Base-by-base conservation (phyloP, 306 rosid species). In the Vigna nakashimae region DNA sequence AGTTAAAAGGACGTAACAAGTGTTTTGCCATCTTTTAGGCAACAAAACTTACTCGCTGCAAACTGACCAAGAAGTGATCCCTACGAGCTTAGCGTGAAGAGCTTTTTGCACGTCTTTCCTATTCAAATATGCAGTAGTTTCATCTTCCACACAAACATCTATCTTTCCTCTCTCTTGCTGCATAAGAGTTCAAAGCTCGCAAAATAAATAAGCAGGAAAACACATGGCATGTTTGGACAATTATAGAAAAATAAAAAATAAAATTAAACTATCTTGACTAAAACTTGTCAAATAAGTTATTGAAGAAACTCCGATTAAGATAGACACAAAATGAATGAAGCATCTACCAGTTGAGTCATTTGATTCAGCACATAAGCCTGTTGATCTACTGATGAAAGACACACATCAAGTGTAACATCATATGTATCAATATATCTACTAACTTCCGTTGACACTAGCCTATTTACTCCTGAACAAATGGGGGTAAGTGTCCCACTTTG, bases 111-210 rank as follows among this genome's bases (percentile, higher is more conserved):
- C 96, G 7, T 86, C 91, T 83, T 86, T 82, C 68, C 88, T 80
- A 81, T 92, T 93, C 77, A 93, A 79, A 65, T 93, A 93, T 5
- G 59, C 34, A 9, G 40, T 11, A 10, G 86, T 84, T 78, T 89
- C 84, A 71, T 93, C 94, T 46, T 85, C 92, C 52, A 88, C 86
- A 78, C 96, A 92, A 18, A 89, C 94, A 82, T 90, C 96, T 82
- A 89, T 45, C 28, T 81, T 85, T 49, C 36, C 89, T 3, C 64
- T 69, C 14, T 80, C 86, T 87, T 85, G 89, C 86, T 87, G n/a
- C 51, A 30, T 17, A 7, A 52, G 28, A 10, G 16, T 70, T 20
- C 18, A 84, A 62, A 17, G 6, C 13, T 24, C 34, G 9, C 30
- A 49, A 40, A 59, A 26, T 3, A 70, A 42, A 26, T 42, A 13